phyloP scores from a whole-genome alignment of 768 basidiomycete genomes.

The Macrolepiota dolichaula region DNA sequence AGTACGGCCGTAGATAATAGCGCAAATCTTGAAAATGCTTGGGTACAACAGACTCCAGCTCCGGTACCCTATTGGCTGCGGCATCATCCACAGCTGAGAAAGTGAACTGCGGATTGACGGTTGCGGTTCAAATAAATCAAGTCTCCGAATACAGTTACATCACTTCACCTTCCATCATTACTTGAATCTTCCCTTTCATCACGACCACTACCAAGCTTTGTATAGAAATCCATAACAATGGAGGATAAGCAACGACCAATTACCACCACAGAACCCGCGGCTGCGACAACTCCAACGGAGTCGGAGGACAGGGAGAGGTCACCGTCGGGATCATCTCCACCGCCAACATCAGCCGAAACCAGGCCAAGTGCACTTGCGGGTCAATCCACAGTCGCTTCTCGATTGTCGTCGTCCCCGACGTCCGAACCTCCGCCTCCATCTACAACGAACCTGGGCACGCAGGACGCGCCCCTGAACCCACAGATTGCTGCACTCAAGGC shows the following conservation, averaged over 20 bases:
- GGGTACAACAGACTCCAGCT: no score
- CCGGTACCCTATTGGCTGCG: background rate
- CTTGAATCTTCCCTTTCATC: background rate
- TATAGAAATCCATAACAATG: background rate
- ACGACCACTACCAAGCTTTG: background rate
- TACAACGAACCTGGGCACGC: background rate
- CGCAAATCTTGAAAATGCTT: no score
- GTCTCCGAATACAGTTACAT: background rate
- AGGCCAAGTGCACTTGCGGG: background rate
- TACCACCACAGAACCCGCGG: background rate
- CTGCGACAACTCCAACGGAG: background rate
- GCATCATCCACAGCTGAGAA: background rate
- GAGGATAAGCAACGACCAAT: background rate
- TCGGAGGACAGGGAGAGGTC: background rate
- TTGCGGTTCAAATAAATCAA: background rate
- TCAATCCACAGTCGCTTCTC: background rate
- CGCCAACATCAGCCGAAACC: background rate
- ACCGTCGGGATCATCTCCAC: background rate
- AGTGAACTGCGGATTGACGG: background rate
- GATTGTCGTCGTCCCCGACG: background rate
- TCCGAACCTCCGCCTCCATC: background rate
- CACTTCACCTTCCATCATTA: background rate
- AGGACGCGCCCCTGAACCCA: constrained; percentile 36
- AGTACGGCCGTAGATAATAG: no score
- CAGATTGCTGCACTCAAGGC: constrained; percentile 52